Conservation (phyloP, 2,329 filamentous ascomycete species). For the Trichophyton verrucosum region DNA sequence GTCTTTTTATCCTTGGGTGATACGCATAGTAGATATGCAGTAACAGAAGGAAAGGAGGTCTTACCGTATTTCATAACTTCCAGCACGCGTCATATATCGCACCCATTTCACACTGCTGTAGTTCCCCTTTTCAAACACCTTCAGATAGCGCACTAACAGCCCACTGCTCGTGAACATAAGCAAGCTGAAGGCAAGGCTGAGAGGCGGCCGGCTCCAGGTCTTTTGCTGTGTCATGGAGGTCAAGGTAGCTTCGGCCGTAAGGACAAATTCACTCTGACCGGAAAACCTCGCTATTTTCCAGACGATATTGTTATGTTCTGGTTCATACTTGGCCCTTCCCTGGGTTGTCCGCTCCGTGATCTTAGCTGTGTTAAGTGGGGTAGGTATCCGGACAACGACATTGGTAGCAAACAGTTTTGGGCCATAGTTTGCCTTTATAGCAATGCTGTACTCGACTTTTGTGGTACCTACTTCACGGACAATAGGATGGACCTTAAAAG, state of each 20-base stretch:
- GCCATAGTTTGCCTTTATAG: slow-evolving; percentile 92
- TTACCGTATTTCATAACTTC: slow-evolving; percentile 91
- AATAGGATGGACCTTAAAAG: slow-evolving; percentile 97
- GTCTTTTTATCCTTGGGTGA: background rate
- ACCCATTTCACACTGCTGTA: slow-evolving; percentile 99
- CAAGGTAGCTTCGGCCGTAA: slow-evolving; percentile 83
- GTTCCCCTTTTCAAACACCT: slow-evolving; percentile 98
- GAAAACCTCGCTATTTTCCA: slow-evolving; percentile 99
- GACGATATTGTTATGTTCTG: slow-evolving; percentile 92
- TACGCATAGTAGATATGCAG: background rate
- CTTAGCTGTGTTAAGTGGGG: slow-evolving; percentile 87
- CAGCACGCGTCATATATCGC: slow-evolving; percentile 93
- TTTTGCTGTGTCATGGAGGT: slow-evolving; percentile 98
- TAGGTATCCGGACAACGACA: slow-evolving; percentile 85
- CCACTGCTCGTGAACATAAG: slow-evolving; percentile 98
- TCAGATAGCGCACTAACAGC: slow-evolving; percentile 81
- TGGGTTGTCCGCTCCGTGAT: slow-evolving; percentile 88
- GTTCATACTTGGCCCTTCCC: slow-evolving; percentile 97
- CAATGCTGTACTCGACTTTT: slow-evolving; percentile 97
- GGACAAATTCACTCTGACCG: slow-evolving; percentile 90
- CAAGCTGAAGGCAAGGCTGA: slow-evolving; percentile 83
- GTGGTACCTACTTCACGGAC: slow-evolving; percentile 95
- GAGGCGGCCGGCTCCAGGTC: slow-evolving; percentile 84
- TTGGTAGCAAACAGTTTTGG: slow-evolving; percentile 95
- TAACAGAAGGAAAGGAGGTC: slow-evolving; percentile 10